phyloP scores from a whole-genome alignment of 768 basidiomycete genomes.

The Boletus vermiculosoides region DNA sequence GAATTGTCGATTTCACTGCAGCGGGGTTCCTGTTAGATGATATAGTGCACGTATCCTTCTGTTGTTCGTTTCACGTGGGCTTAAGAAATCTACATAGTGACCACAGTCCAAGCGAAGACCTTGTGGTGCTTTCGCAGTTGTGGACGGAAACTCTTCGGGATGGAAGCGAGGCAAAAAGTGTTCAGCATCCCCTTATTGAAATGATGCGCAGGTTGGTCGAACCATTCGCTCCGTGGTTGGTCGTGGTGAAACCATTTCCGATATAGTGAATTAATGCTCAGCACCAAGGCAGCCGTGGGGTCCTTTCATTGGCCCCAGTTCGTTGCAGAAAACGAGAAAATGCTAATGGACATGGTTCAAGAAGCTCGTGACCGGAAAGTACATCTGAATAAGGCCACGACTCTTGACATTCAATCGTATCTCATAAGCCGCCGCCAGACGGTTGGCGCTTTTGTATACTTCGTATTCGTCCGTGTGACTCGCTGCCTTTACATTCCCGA shows the following conservation, averaged over 20 bases:
- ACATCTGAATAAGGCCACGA: not conserved
- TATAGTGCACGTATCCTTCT: not conserved
- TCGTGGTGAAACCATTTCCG: not conserved
- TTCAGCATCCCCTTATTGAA: not conserved
- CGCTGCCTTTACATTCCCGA: slow-evolving; percentile 6
- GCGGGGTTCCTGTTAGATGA: not conserved
- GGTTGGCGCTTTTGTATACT: not conserved
- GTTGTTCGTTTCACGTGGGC: not conserved
- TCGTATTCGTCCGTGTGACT: not conserved
- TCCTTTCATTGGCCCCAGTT: slow-evolving; percentile 16
- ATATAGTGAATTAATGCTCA: slow-evolving; percentile 5
- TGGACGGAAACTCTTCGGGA: not conserved
- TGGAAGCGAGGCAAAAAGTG: too few species aligned
- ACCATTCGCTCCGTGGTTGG: not conserved
- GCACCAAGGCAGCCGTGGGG: slow-evolving; percentile 2
- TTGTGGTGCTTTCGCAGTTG: not conserved
- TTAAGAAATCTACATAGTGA: not conserved
- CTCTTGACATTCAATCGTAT: slow-evolving; percentile 9
- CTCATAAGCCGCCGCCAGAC: slow-evolving; percentile 10
- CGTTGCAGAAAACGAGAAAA: not conserved
- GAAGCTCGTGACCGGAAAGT: slow-evolving; percentile 11
- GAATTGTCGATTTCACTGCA: not conserved
- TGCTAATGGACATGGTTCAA: slow-evolving; percentile 1
- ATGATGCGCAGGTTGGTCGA: slow-evolving; percentile 12
- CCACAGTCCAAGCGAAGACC: not conserved